Evolutionary conservation across 495 filamentous ascomycete genomes (phyloP).

Genomic region (Lasiosphaeria miniovina): DNA sequence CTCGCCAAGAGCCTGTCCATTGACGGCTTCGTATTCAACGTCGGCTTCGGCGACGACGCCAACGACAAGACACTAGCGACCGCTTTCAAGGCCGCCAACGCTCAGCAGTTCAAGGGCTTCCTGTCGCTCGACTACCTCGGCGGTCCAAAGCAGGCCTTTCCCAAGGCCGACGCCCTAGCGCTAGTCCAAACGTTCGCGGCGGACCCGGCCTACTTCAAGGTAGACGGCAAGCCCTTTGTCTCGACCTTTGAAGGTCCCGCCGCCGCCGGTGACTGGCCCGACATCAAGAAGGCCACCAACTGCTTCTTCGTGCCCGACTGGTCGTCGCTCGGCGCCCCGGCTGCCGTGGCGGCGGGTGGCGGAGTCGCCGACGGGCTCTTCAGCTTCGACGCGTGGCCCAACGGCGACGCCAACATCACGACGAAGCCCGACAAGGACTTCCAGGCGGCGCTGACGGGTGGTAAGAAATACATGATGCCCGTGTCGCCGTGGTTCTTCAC

Average conservation of each 20-base stretch:
- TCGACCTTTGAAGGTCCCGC: conserved; percentile 58
- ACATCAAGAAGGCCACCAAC: conserved; percentile 26
- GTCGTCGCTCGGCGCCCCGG: conserved; percentile 20
- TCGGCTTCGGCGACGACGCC: conserved; percentile 44
- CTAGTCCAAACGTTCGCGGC: conserved; percentile 46
- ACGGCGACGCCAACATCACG: conserved; percentile 43
- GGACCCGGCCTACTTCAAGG: conserved; percentile 49
- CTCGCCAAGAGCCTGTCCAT: conserved; percentile 53
- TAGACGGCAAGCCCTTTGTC: conserved; percentile 39
- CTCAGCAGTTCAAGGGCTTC: conserved; percentile 57
- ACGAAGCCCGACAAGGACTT: conserved; percentile 46
- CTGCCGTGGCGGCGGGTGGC: conserved; percentile 15
- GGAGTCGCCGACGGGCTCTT: conserved; percentile 53
- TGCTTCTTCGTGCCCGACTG: conserved; percentile 37
- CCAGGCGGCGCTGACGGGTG: conserved; percentile 28
- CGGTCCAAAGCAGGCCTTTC: conserved; percentile 28
- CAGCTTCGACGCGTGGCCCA: conserved; percentile 55
- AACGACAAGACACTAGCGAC: conserved; percentile 47
- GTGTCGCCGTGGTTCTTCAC: conserved; percentile 66
- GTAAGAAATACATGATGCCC: conserved; percentile 55
- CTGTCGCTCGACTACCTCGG: conserved; percentile 57
- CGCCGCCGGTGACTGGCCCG: conserved; percentile 27
- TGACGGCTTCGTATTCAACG: conserved; percentile 60
- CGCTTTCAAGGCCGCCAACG: conserved; percentile 55
- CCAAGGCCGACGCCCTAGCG: conserved; percentile 40